Percentiles rank a stretch among this genome's conserved stretches.
Evolutionary conservation across 768 basidiomycete species (phyloP).

Genomic region (Solioccasus polychromus): DNA sequence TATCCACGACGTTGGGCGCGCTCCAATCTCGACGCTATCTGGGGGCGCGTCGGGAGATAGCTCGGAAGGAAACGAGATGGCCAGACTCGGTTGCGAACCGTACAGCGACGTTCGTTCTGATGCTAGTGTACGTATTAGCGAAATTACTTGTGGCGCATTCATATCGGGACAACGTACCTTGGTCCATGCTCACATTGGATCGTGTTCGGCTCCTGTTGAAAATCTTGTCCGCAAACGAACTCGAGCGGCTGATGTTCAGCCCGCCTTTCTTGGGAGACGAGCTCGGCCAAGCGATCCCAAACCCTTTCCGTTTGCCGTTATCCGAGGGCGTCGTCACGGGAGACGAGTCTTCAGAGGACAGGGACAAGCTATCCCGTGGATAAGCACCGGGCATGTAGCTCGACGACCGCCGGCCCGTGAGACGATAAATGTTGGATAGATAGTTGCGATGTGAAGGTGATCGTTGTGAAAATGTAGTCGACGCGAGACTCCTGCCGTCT

Average conservation of each 20-base stretch:
- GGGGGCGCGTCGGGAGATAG: slow-evolving; percentile 15
- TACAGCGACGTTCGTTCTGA: slow-evolving; percentile 30
- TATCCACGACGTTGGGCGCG: slow-evolving; percentile 45
- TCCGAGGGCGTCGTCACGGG: slow-evolving; percentile 60
- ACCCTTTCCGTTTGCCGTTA: slow-evolving; percentile 31
- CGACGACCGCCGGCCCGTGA: slow-evolving; percentile 39
- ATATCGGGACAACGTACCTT: slow-evolving; percentile 35
- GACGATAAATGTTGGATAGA: slow-evolving; percentile 47
- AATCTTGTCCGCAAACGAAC: slow-evolving; percentile 61
- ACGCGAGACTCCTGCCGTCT: slow-evolving; percentile 31
- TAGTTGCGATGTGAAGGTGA: slow-evolving; percentile 46
- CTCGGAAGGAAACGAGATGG: slow-evolving; percentile 20
- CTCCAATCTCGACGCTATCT: slow-evolving; percentile 10
- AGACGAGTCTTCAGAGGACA: slow-evolving; percentile 68
- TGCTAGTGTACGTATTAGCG: not conserved
- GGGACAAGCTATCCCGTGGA: slow-evolving; percentile 58
- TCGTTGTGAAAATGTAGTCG: slow-evolving; percentile 48
- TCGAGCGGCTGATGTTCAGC: slow-evolving; percentile 42
- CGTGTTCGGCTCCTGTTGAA: slow-evolving; percentile 53
- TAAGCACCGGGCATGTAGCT: slow-evolving; percentile 40
- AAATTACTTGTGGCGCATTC: not conserved
- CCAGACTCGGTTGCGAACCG: slow-evolving; percentile 21
- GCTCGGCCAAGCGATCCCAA: slow-evolving; percentile 45
- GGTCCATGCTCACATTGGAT: slow-evolving; percentile 45
- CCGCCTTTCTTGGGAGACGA: slow-evolving; percentile 51